These are phyloP conservation scores for Staphylotrichum longicolle DNA, from an alignment of 495 filamentous ascomycete genomes.

Conservation along the genomic window DNA sequence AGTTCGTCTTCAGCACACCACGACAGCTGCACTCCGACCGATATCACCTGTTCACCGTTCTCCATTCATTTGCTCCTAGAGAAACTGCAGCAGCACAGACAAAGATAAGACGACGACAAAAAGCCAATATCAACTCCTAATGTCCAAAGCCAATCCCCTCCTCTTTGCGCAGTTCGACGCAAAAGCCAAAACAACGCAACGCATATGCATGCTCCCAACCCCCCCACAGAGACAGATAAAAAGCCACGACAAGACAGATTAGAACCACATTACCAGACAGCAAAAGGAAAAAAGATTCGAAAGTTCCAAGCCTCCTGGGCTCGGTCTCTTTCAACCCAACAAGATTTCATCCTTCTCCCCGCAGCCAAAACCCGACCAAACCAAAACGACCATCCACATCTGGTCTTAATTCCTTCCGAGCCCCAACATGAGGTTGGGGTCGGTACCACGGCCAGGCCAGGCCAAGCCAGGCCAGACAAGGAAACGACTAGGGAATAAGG, in stretches of 20 bases:
- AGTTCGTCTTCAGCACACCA: no score
- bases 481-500: constrained; percentile 27
- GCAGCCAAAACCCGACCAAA: constrained; percentile 31
- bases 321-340: constrained; percentile 34
- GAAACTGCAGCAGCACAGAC: no score
- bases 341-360: constrained; percentile 42
- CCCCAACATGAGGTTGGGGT: no score
- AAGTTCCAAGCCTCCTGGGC: constrained; percentile 43
- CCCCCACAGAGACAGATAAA: background rate
- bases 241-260: constrained; percentile 32
- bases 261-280: constrained; percentile 41
- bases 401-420: background rate
- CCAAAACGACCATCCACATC: background rate
- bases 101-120: no score
- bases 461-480: constrained; percentile 17
- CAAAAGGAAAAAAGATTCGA: constrained; percentile 20
- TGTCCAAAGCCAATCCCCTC: no score
- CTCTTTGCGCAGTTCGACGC: no score
- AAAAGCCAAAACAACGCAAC: no score
- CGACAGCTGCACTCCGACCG: no score
- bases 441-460: no score
- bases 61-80: no score
- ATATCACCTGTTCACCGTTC: no score
- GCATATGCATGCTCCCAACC: background rate
- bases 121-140: no score